A percentile compares a stretch with the other conserved stretches of the same genome.
Conservation (phyloP, 2,329 filamentous ascomycete species). For the Mycogone perniciosa region DNA sequence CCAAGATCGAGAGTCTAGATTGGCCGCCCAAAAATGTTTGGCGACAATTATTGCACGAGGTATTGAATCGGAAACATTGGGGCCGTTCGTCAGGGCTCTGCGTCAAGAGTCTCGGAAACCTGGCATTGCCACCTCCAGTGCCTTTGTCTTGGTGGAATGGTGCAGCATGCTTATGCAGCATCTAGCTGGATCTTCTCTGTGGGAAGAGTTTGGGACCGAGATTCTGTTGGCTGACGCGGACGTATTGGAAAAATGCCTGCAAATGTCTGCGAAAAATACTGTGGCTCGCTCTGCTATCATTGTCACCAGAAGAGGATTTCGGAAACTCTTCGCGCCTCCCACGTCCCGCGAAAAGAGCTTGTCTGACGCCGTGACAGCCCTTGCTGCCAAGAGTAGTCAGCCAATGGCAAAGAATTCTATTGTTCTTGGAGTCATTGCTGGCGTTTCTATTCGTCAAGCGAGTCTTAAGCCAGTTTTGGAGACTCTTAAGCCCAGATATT, state of each 20-base stretch:
- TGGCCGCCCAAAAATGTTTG: slow-evolving; percentile 77
- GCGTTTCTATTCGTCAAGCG: slow-evolving; percentile 70
- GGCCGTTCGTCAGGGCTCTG: slow-evolving; percentile 60
- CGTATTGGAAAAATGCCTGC: slow-evolving; percentile 70
- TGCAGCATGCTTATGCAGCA: slow-evolving; percentile 72
- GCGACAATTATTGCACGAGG: slow-evolving; percentile 55
- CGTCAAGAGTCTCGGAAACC: slow-evolving; percentile 68
- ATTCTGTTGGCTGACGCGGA: slow-evolving; percentile 64
- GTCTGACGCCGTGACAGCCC: slow-evolving; percentile 53
- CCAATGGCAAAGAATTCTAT: slow-evolving; percentile 65
- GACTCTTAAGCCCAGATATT: slow-evolving; percentile 61
- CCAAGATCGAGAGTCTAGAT: slow-evolving; percentile 74
- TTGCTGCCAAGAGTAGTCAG: slow-evolving; percentile 62
- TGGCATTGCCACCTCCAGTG: slow-evolving; percentile 69
- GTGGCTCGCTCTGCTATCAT: slow-evolving; percentile 69
- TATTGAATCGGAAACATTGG: slow-evolving; percentile 50
- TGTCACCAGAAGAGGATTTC: slow-evolving; percentile 71
- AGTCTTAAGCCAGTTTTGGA: slow-evolving; percentile 57
- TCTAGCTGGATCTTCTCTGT: slow-evolving; percentile 54
- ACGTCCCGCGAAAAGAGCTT: slow-evolving; percentile 54
- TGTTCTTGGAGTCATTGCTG: slow-evolving; percentile 79
- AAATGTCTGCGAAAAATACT: slow-evolving; percentile 54
- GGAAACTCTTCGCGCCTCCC: slow-evolving; percentile 60
- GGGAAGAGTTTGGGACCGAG: slow-evolving; percentile 59
- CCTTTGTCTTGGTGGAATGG: slow-evolving; percentile 90